These are phyloP conservation scores for Mycena galopus DNA, from an alignment of 768 basidiomycete genomes.

Conservation along the genomic window DNA sequence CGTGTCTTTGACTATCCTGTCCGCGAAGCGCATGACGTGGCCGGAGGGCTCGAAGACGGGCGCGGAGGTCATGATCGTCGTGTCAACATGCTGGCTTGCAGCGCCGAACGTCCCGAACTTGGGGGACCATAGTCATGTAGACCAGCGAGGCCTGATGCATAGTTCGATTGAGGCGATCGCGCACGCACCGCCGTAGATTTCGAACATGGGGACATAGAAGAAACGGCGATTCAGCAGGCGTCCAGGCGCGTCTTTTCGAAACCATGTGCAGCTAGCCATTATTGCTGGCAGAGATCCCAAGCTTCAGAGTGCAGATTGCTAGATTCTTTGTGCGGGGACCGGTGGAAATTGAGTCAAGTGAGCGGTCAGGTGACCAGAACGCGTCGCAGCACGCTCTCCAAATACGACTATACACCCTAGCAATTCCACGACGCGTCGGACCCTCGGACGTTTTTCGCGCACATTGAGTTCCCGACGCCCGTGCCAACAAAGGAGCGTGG, in stretches of 20 bases:
- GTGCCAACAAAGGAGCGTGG: not conserved
- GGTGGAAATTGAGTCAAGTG: not conserved
- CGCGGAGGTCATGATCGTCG: conserved; percentile 96
- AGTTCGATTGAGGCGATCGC: conserved; percentile 19
- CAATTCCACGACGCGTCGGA: not conserved
- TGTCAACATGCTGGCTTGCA: conserved; percentile 99
- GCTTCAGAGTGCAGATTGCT: conserved; percentile 17
- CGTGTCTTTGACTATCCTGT: conserved; percentile 98
- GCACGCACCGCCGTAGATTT: conserved; percentile 94
- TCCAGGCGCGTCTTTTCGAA: conserved; percentile 93
- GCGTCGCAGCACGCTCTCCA: not conserved
- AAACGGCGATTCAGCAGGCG: conserved; percentile 90
- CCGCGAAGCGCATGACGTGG: conserved; percentile 97
- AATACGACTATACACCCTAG: not conserved
- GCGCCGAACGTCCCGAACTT: conserved; percentile 91
- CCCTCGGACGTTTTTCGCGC: not conserved
- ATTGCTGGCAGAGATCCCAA: not conserved
- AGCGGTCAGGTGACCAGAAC: not conserved
- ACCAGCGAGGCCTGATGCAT: conserved; percentile 86
- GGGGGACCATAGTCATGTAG: conserved; percentile 98
- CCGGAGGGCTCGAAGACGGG: conserved; percentile 97
- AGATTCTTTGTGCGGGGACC: not conserved
- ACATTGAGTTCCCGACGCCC: not conserved
- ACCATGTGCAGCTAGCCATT: conserved; percentile 69
- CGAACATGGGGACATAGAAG: conserved; percentile 98